Evolutionary conservation across 306 rosid species (phyloP), one percentile per base, ranked within the genome.

Genomic region (Lathyrus tuberosus): DNA sequence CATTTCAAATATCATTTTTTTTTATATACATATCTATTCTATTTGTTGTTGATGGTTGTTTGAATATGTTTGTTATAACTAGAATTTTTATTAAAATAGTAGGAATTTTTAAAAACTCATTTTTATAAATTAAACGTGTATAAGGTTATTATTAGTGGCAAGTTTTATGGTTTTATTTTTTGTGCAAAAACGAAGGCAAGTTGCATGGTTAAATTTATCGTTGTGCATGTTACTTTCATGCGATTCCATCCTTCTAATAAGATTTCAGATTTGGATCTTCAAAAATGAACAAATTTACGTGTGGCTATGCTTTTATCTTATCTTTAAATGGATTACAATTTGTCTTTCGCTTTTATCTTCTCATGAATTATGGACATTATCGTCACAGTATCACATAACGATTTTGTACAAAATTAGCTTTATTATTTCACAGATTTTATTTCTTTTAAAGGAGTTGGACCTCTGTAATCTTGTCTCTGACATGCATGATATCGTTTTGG

Each of bases 251-350:
- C 17, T 67, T 74, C 68, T 54, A 80, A 75, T 58, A 49, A 30
- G 64, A 69, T 58, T 48, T 69, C n/a, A 73, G 76, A 77, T 73
- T 81, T 69, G 76, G 85, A 77, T 81, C 70, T 73, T 73, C 56
- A 17, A 31, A 67, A 40, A 67, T 62, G 65, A 67, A 77, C 48
- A 54, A 58, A 70, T 49, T 28, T 75, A 44, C 38, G 42, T 69
- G 79, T 77, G 85, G 82, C 16, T 49, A 61, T 41, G 71, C 17
- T 68, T 67, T 78, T 48, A 17, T 60, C 84, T 71, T 80, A 71
- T 71, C 84, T 17, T 60, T 49, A 51, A 65, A 56, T 71, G 78
- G 68, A 80, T 75, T 71, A 41, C 71, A 63, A 75, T 71, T 76
- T 80, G 74, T 80, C 74, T 41, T 65, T 6, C 12, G 17, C 70